Evolutionary conservation across 2,329 filamentous ascomycete genomes (phyloP).

Genomic region (Penicillium sp.): DNA sequence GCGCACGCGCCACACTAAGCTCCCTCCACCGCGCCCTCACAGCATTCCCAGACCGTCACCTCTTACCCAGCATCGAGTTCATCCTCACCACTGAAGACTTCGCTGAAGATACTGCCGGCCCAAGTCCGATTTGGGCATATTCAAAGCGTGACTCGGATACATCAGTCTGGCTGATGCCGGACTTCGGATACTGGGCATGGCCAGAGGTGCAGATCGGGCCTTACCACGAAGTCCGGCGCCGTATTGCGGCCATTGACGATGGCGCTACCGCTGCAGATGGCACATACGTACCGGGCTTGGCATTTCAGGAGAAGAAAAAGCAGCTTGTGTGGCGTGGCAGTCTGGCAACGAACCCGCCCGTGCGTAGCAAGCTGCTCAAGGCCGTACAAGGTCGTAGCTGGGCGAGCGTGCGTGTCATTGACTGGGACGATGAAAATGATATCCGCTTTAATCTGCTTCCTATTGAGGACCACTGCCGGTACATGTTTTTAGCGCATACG

Average conservation of each 20-base stretch:
- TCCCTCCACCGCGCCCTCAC: constrained; percentile 50
- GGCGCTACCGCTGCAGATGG: constrained; percentile 25
- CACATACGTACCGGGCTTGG: constrained; percentile 12
- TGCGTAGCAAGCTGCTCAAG: constrained; percentile 43
- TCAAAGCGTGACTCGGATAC: constrained; percentile 41
- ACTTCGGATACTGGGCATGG: constrained; percentile 57
- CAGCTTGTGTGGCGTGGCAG: constrained; percentile 52
- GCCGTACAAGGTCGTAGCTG: constrained; percentile 44
- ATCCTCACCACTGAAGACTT: constrained; percentile 50
- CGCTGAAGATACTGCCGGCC: constrained; percentile 28
- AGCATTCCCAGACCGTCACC: constrained; percentile 38
- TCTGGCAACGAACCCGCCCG: constrained; percentile 38
- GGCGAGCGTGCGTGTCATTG: constrained; percentile 47
- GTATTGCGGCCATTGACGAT: constrained; percentile 40
- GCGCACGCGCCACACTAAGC: constrained; percentile 46
- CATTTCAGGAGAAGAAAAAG: constrained; percentile 43
- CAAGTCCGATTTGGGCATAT: constrained; percentile 46
- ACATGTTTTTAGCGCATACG: constrained; percentile 55
- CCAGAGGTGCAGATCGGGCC: constrained; percentile 49
- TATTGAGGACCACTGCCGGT: constrained; percentile 55
- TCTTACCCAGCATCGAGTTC: constrained; percentile 52
- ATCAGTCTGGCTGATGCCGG: constrained; percentile 52
- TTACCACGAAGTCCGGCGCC: constrained; percentile 44
- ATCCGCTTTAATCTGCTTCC: constrained; percentile 46
- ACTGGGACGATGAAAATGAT: constrained; percentile 43